A percentile compares a stretch with the other conserved stretches of the same genome.
Evolutionary conservation across 306 rosid species (phyloP).

Genomic region (Inga oerstediana): DNA sequence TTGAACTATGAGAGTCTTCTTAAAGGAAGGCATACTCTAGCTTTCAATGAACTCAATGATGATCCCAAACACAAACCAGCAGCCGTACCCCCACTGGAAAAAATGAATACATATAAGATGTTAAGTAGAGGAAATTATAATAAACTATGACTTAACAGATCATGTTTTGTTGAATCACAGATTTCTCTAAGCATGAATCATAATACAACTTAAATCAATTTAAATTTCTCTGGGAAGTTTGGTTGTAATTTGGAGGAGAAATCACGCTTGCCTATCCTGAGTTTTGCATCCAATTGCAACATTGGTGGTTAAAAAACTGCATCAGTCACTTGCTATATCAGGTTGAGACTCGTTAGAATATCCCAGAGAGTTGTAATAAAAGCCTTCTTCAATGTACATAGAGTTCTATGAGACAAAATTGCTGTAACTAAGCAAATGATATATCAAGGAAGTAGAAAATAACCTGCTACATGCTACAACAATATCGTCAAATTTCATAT

Average conservation of each 20-base stretch:
- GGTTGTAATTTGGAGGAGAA: conserved; percentile 9
- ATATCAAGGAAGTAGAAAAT: conserved; percentile 34
- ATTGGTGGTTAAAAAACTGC: background rate
- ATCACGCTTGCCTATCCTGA: background rate
- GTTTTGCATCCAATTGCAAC: background rate
- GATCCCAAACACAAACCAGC: conserved; percentile 90
- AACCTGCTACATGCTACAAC: conserved; percentile 97
- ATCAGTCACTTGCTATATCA: conserved; percentile 19
- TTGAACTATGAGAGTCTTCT: conserved; percentile 22
- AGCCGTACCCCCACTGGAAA: conserved; percentile 81
- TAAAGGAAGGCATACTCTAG: conserved; percentile 64
- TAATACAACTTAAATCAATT: conserved; percentile 3
- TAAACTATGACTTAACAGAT: conserved; percentile 6
- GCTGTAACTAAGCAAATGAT: conserved; percentile 29
- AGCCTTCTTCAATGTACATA: conserved; percentile 19
- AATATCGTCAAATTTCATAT: conserved; percentile 78
- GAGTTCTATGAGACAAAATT: conserved; percentile 2
- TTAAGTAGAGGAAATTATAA: conserved; percentile 25
- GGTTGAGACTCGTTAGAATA: conserved; percentile 18
- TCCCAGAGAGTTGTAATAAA: conserved; percentile 18
- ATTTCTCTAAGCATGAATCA: conserved; percentile 11
- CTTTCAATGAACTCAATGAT: conserved; percentile 72
- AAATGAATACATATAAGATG: conserved; percentile 29
- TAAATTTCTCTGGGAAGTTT: conserved; percentile 2
- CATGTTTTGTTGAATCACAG: background rate